Percentiles rank a stretch among this genome's conserved stretches.
Evolutionary conservation across 2,329 filamentous ascomycete species (phyloP).

Genomic region (Nannizziopsis arthrosporioides): DNA sequence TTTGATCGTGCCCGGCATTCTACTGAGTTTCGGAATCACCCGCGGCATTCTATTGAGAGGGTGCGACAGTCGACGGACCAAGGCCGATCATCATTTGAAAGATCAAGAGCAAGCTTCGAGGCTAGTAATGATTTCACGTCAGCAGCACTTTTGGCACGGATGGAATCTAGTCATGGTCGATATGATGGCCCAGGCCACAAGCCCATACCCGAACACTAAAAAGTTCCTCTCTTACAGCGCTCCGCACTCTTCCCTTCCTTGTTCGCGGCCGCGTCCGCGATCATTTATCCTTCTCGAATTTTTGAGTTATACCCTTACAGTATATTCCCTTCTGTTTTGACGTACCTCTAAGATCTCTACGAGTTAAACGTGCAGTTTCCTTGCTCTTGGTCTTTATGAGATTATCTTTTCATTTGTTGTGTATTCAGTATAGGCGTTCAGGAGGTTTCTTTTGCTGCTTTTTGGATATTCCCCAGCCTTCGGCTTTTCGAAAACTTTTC

Average conservation of each 20-base stretch:
- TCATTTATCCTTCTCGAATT: constrained; percentile 6
- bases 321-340: constrained; percentile 12
- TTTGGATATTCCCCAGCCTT: not conserved
- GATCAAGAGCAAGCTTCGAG: constrained; percentile 71
- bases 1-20: constrained; percentile 48
- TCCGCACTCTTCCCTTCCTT: not conserved
- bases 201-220: constrained; percentile 12
- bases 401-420: not conserved
- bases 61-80: constrained; percentile 78
- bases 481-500: not conserved
- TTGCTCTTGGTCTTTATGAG: constrained; percentile 2
- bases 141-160: constrained; percentile 65
- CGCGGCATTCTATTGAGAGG: constrained; percentile 52
- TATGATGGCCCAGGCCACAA: constrained; percentile 7
- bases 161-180: constrained; percentile 47
- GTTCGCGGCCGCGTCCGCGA: not conserved
- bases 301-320: constrained; percentile 8
- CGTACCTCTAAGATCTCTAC: constrained; percentile 6
- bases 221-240: not conserved
- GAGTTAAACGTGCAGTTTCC: constrained; percentile 7
- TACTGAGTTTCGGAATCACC: constrained; percentile 44
- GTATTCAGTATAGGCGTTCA: constrained; percentile 9
- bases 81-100: constrained; percentile 76
- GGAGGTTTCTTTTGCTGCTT: not conserved
- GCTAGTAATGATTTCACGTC: constrained; percentile 83